These are phyloP conservation scores for Leucaena leucocephala DNA, from an alignment of 306 rosid species.

Conservation along the genomic window DNA sequence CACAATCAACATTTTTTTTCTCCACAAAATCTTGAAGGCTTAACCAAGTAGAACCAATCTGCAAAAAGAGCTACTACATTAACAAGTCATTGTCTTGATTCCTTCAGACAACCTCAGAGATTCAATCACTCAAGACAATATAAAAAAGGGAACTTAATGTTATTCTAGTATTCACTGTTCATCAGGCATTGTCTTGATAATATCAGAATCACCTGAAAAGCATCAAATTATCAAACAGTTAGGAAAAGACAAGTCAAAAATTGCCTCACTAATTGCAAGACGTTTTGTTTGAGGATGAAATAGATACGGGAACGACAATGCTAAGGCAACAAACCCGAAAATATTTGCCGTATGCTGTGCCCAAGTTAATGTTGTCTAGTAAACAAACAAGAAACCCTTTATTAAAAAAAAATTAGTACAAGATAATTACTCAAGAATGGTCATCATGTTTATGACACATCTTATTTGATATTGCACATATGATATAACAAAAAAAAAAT, in stretches of 20 bases:
- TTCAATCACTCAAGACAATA: background rate
- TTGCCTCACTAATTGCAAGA: background rate
- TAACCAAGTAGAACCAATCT: background rate
- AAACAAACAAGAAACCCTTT: background rate
- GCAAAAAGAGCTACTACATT: background rate
- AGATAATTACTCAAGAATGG: background rate
- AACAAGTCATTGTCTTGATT: background rate
- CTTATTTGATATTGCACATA: background rate
- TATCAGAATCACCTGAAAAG: constrained; percentile 39
- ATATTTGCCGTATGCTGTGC: constrained; percentile 59
- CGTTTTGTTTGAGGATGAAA: background rate
- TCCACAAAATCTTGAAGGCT: background rate
- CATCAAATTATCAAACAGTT: constrained; percentile 2
- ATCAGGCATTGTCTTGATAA: constrained; percentile 54
- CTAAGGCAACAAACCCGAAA: constrained; percentile 56
- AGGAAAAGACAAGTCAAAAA: background rate
- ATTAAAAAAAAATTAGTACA: background rate
- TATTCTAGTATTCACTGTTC: constrained; percentile 35
- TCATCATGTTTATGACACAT: background rate
- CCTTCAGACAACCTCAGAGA: background rate
- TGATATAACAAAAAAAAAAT: background rate
- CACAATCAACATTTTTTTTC: background rate
- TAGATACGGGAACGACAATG: constrained; percentile 46
- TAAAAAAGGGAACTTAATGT: background rate
- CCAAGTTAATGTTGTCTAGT: constrained; percentile 58